Conservation (phyloP, 1,139 yeast species). For the Yamadazyma atlantica region DNA sequence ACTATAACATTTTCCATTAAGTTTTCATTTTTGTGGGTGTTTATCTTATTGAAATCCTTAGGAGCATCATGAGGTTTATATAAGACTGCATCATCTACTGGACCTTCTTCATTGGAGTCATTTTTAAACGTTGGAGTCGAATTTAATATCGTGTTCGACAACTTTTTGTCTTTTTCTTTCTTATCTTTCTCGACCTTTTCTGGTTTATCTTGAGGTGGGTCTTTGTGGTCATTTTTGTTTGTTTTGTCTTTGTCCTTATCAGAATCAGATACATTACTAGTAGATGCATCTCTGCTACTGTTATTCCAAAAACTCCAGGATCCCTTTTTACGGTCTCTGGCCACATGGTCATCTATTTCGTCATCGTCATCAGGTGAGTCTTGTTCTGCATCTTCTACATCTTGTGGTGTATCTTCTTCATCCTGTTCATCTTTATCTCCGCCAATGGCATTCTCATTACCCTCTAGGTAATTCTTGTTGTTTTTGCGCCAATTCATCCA, state of each 20-base stretch:
- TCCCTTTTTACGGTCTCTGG: conserved; percentile 27
- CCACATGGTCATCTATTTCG: conserved; percentile 35
- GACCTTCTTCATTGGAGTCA: conserved; percentile 23
- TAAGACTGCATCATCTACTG: conserved; percentile 43
- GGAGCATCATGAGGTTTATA: conserved; percentile 47
- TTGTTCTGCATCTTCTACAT: conserved; percentile 15
- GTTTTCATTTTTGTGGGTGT: conserved; percentile 48
- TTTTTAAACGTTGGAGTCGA: conserved; percentile 31
- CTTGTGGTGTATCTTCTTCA: conserved; percentile 1
- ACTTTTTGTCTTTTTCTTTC: conserved; percentile 11
- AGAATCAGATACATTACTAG: conserved; percentile 1
- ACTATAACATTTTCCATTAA: conserved; percentile 42
- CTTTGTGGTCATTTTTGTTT: conserved; percentile 7
- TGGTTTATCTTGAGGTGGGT: conserved; percentile 8
- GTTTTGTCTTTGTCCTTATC: conserved; percentile 5
- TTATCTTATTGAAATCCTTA: conserved; percentile 41
- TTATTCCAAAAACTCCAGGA: conserved; percentile 31
- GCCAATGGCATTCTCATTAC: conserved; percentile 9
- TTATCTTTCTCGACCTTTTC: conserved; percentile 9
- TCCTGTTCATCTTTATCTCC: conserved; percentile 2
- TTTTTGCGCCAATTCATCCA: conserved; percentile 15
- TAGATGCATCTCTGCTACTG: conserved; percentile 7
- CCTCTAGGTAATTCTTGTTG: conserved; percentile 8
- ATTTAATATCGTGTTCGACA: conserved; percentile 35
- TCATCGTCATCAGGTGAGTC: conserved; percentile 29